Conservation (phyloP, 2,329 filamentous ascomycete species). For the Ceratocystis alfenasii region DNA sequence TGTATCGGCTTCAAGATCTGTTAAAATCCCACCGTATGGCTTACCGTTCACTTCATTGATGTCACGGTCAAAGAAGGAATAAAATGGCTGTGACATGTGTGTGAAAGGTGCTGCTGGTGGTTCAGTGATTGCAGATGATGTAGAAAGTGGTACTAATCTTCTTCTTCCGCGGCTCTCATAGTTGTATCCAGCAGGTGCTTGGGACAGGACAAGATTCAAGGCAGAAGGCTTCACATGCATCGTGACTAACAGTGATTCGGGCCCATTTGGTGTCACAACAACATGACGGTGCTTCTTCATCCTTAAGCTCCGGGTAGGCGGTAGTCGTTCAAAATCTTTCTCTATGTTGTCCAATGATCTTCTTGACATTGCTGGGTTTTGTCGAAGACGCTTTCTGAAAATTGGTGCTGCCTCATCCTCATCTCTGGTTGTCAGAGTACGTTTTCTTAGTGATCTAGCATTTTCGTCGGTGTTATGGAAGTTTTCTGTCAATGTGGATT, state of each 20-base stretch:
- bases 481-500: background rate
- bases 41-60: constrained; percentile 82
- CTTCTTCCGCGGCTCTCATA: constrained; percentile 15
- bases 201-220: constrained; percentile 45
- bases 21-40: constrained; percentile 88
- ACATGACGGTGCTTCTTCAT: constrained; percentile 17
- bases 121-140: constrained; percentile 14
- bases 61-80: constrained; percentile 80
- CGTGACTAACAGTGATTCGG: constrained; percentile 41
- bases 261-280: constrained; percentile 25
- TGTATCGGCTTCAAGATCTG: constrained; percentile 81
- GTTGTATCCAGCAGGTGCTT: constrained; percentile 14
- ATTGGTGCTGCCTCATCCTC: constrained; percentile 19
- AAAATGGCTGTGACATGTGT: constrained; percentile 62
- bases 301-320: constrained; percentile 15
- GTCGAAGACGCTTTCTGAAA: constrained; percentile 19
- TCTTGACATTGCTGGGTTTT: constrained; percentile 17
- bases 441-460: constrained; percentile 19
- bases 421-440: constrained; percentile 19
- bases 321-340: constrained; percentile 26
- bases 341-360: constrained; percentile 28
- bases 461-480: background rate
- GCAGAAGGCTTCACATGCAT: constrained; percentile 47
- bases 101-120: constrained; percentile 45
- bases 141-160: constrained; percentile 11